Evolutionary conservation across 2,329 filamentous ascomycete species (phyloP).

Genomic region (Lecanicillium sp.): DNA sequence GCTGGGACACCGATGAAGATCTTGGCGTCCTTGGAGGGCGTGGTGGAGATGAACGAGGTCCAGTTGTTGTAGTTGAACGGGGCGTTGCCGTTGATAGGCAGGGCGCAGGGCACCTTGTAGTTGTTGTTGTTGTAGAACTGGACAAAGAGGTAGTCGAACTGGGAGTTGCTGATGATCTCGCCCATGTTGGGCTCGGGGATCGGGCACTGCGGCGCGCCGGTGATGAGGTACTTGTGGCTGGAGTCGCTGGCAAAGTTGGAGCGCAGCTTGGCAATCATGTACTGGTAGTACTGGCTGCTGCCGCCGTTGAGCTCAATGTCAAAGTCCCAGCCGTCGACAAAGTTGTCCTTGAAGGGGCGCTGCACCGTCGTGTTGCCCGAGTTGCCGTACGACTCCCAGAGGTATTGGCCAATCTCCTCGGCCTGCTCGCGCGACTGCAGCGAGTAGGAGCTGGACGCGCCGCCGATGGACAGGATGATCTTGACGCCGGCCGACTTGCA

Average conservation of each 20-base stretch:
- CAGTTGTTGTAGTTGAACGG: slow-evolving; percentile 22
- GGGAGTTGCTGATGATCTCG: slow-evolving; percentile 31
- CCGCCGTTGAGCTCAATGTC: slow-evolving; percentile 20
- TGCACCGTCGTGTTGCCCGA: slow-evolving; percentile 11
- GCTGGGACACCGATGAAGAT: slow-evolving; percentile 27
- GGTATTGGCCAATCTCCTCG: slow-evolving; percentile 19
- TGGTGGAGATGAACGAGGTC: slow-evolving; percentile 21
- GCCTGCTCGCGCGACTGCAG: slow-evolving; percentile 18
- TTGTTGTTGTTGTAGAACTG: slow-evolving; percentile 44
- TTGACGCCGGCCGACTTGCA: slow-evolving; percentile 20
- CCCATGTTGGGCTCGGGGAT: slow-evolving; percentile 33
- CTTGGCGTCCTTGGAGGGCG: slow-evolving; percentile 22
- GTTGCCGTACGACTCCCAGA: slow-evolving; percentile 21
- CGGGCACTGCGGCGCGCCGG: slow-evolving; percentile 41
- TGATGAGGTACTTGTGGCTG: slow-evolving; percentile 34
- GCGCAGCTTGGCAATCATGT: slow-evolving; percentile 19
- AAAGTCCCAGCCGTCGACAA: slow-evolving; percentile 21
- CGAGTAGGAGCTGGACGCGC: slow-evolving; percentile 18
- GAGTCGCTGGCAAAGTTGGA: slow-evolving; percentile 17
- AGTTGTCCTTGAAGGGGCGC: slow-evolving; percentile 17
- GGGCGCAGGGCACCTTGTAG: slow-evolving; percentile 26
- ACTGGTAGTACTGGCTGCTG: slow-evolving; percentile 19
- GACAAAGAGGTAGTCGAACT: slow-evolving; percentile 38
- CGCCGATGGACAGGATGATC: slow-evolving; percentile 15
- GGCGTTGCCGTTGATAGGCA: slow-evolving; percentile 16